These are phyloP conservation scores for Curvularia verruculosa DNA, from an alignment of 2,329 filamentous ascomycete genomes.

Conservation along the genomic window DNA sequence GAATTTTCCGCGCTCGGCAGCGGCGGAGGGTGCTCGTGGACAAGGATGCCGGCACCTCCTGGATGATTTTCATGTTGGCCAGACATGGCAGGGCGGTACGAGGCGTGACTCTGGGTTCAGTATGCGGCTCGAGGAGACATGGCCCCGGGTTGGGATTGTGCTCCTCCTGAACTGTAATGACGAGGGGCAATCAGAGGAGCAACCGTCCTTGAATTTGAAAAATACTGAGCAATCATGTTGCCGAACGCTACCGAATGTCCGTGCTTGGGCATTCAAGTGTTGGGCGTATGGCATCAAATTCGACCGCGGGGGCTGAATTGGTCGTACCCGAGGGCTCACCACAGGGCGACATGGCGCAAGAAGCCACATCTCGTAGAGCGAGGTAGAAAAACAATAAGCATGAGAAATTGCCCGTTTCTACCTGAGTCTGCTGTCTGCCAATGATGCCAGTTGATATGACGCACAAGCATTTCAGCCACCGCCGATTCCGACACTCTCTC, in stretches of 20 bases:
- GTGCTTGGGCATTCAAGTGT: conserved; percentile 38
- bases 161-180: conserved; percentile 27
- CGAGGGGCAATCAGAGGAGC: conserved; percentile 31
- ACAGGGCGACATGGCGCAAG: conserved; percentile 42
- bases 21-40: conserved; percentile 16
- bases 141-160: conserved; percentile 33
- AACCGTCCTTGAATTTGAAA: conserved; percentile 25
- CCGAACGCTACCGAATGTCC: conserved; percentile 39
- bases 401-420: conserved; percentile 35
- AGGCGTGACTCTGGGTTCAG: conserved; percentile 14
- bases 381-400: conserved; percentile 37
- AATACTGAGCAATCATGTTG: conserved; percentile 25
- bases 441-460: conserved; percentile 42
- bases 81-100: conserved; percentile 14
- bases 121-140: conserved; percentile 13
- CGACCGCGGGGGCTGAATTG: conserved; percentile 37
- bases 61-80: conserved; percentile 18
- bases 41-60: conserved; percentile 22
- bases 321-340: conserved; percentile 29
- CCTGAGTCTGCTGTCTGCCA: conserved; percentile 33
- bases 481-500: conserved; percentile 47
- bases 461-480: conserved; percentile 50
- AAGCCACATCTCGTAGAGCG: conserved; percentile 39
- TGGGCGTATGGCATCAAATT: conserved; percentile 38
- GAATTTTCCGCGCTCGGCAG: conserved; percentile 27